Evolutionary conservation across 2,329 filamentous ascomycete species (phyloP), one percentile per base, ranked within the genome.

Genomic region (Cryphonectria nitschkei): DNA sequence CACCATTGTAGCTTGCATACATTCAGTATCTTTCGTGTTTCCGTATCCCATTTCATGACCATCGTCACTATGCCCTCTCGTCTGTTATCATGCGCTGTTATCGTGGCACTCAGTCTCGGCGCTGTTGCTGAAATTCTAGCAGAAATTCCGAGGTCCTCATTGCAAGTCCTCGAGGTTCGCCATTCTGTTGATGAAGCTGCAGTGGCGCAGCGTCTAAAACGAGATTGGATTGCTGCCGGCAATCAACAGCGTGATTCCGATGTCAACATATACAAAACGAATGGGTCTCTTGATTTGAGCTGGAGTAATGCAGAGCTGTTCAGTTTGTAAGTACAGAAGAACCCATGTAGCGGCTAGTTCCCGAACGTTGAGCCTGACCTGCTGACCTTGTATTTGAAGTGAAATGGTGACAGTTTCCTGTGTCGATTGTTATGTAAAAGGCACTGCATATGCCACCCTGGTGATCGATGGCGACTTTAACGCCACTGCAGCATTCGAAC

Each of bases 371-470:
- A 63, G 8, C 1, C 16, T n/a, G 65, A 26, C 32, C 26, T 67
- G 71, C 73, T 37, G 22, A 52, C 22, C 3, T 13, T 37, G 2
- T 19, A 26, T 43, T 26, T 22, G 8, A 16, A 73, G 67, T 63
- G 56, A 26, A 14, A 46, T 58, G 32, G 74, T 86, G n/a, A 78
- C 84, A 65, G 80, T 86, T 46, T 78, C 79, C 14, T 87, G 85
- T 75, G 80, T 78, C 4, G 83, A 78, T 5, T 88, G 86, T 74
- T 88, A 88, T 74, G 76, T 87, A 68, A 84, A 84, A 69, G 85
- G 84, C 60, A 76, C 74, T 6, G 84, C 83, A 14, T 82, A 76
- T 13, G 83, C 82, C 1, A 75, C 82, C 29, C 77, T 88, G 34
- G 81, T 77, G 0, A 78, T 86, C 11, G 77, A 80, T 3, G 79